Base-by-base conservation (phyloP, 2,329 filamentous ascomycete species). In the Trichoderma oligosporum region DNA sequence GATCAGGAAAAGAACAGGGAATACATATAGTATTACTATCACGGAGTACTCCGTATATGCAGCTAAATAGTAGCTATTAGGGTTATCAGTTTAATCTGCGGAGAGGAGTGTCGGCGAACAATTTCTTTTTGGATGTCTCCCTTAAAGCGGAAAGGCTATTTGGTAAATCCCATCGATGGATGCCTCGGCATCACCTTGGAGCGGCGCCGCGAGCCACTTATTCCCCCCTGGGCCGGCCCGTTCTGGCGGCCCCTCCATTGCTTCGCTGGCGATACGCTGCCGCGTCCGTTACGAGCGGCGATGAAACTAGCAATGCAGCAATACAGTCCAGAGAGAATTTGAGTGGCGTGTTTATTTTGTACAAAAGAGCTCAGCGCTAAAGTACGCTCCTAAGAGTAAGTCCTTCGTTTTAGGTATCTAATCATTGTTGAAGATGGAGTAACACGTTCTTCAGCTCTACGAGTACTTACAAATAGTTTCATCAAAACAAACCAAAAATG, bases 221-320 rank as follows among this genome's bases (percentile, higher is more conserved):
- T n/a, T 6, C 31, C 44, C 47, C 48, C 49, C 22, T 22, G 44
- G 29, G 35, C 44, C 49, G 49, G 49, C 49, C 49, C 49, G 49
- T 54, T 45, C 45, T 42, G 47, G 25, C 31, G 29, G 39, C 27
- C 27, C 27, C 27, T 54, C n/a, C 27, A 24, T 46, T 35, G 35
- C 47, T 38, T 41, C 7, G 47, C 27, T 33, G 27, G 39, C 27
- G n/a, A n/a, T n/a, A n/a, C n/a, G n/a, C n/a, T n/a, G n/a, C n/a
- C n/a, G n/a, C n/a, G n/a, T n/a, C n/a, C n/a, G n/a, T 18, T 46
- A 16, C 29, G 38, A 38, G 45, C 29, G 18, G 25, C 36, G 33
- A 42, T n/a, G 16, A 39, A 20, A 39, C 25, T n/a, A 29, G 27
- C 27, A 46, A 20, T 46, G 25, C 44, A 46, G 31, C 31, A 48